phyloP scores from a whole-genome alignment of 1,284 basidiomycete species.

The Dichomitus squalens region DNA sequence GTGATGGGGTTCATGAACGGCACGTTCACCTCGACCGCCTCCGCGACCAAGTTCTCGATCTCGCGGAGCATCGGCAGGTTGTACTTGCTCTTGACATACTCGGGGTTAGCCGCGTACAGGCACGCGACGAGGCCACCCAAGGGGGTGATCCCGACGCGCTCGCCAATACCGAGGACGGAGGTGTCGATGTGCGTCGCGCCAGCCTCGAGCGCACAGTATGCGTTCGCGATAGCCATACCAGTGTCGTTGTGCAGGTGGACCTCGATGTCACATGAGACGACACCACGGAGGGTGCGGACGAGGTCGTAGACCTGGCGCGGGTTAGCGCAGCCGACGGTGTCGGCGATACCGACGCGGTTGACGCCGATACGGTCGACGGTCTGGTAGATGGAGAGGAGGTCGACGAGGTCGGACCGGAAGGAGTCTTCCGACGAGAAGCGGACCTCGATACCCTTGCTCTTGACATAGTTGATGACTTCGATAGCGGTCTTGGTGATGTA shows the following conservation, averaged over 20 bases:
- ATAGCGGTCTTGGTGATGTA: conserved; percentile 99
- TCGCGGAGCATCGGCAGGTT: conserved; percentile 97
- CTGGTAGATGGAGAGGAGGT: conserved; percentile 98
- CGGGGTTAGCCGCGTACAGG: conserved; percentile 95
- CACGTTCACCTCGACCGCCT: conserved; percentile 97
- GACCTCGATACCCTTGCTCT: conserved; percentile 99
- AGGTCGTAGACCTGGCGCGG: conserved; percentile 99
- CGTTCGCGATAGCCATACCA: conserved; percentile 97
- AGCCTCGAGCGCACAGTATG: conserved; percentile 97
- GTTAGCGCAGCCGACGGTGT: conserved; percentile 99
- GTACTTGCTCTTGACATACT: conserved; percentile 99
- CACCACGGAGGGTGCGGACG: conserved; percentile 93
- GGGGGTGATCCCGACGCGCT: conserved; percentile 98
- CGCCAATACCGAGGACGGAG: conserved; percentile 95
- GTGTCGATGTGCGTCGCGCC: conserved; percentile 99
- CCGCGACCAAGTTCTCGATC: conserved; percentile 98
- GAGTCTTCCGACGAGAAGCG: conserved; percentile 99
- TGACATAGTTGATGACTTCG: conserved; percentile 99
- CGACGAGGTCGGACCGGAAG: conserved; percentile 99
- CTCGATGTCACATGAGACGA: conserved; percentile 97
- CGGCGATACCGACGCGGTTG: conserved; percentile 98
- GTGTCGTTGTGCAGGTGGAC: conserved; percentile 99
- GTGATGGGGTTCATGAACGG: conserved; percentile 97
- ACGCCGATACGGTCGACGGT: conserved; percentile 99
- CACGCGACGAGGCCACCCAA: conserved; percentile 97